A percentile compares a stretch with the other conserved stretches of the same genome.
Evolutionary conservation across 306 rosid genomes (phyloP).

Genomic region (Gleditsia sinensis): DNA sequence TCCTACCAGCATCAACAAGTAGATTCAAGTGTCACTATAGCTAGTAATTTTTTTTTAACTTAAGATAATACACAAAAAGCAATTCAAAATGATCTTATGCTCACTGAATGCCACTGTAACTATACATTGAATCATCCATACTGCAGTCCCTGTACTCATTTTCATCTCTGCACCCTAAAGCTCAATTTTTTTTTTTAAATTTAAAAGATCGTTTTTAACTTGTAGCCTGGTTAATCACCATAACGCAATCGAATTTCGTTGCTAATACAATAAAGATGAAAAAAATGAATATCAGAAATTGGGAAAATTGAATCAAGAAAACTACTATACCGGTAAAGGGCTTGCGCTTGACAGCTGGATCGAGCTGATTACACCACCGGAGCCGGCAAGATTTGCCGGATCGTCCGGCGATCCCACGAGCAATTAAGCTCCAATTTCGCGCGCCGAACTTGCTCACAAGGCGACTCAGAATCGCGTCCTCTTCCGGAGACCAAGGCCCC

Average conservation of each 20-base stretch:
- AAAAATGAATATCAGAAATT: too few relatives aligned
- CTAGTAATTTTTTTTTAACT: neutral
- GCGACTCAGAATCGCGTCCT: constrained; percentile 77
- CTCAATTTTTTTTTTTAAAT: too few relatives aligned
- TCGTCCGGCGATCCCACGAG: constrained; percentile 87
- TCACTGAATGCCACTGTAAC: neutral
- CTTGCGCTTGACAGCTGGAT: constrained; percentile 90
- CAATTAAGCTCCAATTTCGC: constrained; percentile 89
- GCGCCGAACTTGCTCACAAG: constrained; percentile 90
- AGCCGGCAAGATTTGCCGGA: constrained; percentile 98
- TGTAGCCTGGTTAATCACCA: too few relatives aligned
- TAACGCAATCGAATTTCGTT: too few relatives aligned
- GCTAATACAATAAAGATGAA: too few relatives aligned
- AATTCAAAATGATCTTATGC: neutral
- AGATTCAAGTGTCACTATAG: too few relatives aligned
- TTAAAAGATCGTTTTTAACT: too few relatives aligned
- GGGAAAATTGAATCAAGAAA: neutral
- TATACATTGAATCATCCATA: neutral
- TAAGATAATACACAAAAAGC: neutral
- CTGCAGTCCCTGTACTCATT: neutral
- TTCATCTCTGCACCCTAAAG: neutral
- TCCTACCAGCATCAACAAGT: neutral
- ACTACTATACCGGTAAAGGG: constrained; percentile 69
- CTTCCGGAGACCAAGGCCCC: constrained; percentile 96
- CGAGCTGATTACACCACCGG: constrained; percentile 97